Evolutionary conservation across 164 flowering plant species (phyloP).

Genomic region (Sedum album): DNA sequence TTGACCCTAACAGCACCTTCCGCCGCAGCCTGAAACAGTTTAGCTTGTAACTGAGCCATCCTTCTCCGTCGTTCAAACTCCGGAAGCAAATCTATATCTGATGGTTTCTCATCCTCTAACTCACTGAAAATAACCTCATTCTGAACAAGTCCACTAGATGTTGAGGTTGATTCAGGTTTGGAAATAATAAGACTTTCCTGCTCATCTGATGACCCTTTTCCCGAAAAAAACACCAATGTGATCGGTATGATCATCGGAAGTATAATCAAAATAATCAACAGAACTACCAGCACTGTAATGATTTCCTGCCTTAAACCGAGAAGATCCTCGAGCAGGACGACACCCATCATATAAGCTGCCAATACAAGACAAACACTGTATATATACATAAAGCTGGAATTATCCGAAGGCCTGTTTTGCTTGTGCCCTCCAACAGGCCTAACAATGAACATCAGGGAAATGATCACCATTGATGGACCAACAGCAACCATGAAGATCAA

Average conservation of each 20-base stretch:
- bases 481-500: conserved; percentile 44
- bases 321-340: conserved; percentile 32
- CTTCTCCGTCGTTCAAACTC: conserved; percentile 27
- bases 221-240: conserved; percentile 18
- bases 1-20: conserved; percentile 44
- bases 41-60: conserved; percentile 34
- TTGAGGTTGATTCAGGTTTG: conserved; percentile 11
- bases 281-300: conserved; percentile 15
- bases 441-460: conserved; percentile 38
- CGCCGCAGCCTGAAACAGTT: conserved; percentile 39
- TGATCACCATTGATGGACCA: conserved; percentile 30
- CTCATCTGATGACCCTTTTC: conserved; percentile 13
- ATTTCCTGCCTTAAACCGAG: conserved; percentile 15
- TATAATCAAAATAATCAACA: conserved; percentile 25
- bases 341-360: conserved; percentile 38
- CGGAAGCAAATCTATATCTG: conserved; percentile 27
- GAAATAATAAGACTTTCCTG: conserved; percentile 22
- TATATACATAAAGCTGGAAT: conserved; percentile 24
- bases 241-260: conserved; percentile 33
- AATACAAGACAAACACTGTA: conserved; percentile 34
- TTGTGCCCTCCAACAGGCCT: conserved; percentile 39
- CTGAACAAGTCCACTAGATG: conserved; percentile 9
- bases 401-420: conserved; percentile 31
- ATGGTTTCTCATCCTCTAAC: conserved; percentile 39
- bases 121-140: conserved; percentile 31